A percentile compares a stretch with the other conserved stretches of the same genome.
These are phyloP conservation scores for Sisymbrium altissimum DNA, from an alignment of 345 rosid genomes.

Conservation along the genomic window DNA sequence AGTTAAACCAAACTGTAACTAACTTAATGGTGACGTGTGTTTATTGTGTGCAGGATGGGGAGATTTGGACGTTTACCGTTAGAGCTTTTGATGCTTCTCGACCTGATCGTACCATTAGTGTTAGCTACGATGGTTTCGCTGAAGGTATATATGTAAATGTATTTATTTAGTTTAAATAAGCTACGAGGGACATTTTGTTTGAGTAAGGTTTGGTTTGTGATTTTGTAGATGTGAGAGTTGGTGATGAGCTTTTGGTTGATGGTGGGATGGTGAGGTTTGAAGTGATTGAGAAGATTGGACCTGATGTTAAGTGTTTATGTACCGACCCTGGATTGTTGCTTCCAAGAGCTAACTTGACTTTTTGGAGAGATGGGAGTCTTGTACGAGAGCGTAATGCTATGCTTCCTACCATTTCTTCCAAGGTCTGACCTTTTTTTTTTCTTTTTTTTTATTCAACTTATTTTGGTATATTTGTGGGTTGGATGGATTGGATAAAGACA, in stretches of 20 bases:
- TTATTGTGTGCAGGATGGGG: constrained; percentile 78
- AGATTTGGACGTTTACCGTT: constrained; percentile 93
- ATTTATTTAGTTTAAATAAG: not conserved
- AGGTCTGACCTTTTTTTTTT: constrained; percentile 39
- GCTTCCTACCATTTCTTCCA: constrained; percentile 97
- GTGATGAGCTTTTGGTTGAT: constrained; percentile 93
- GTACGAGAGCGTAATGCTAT: constrained; percentile 97
- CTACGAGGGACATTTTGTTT: too few species aligned
- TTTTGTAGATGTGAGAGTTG: constrained; percentile 75
- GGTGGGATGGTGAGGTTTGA: constrained; percentile 99
- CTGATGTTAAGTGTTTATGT: constrained; percentile 89
- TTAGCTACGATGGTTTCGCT: constrained; percentile 93
- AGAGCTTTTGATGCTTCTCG: constrained; percentile 73
- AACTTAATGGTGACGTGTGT: not conserved
- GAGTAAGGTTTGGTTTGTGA: not conserved
- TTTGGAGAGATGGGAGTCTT: constrained; percentile 98
- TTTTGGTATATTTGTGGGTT: not conserved
- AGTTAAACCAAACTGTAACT: not conserved
- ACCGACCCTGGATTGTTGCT: constrained; percentile 96
- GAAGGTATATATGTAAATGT: constrained; percentile 59
- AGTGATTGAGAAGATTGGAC: constrained; percentile 94
- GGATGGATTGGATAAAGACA: too few species aligned
- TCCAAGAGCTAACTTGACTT: constrained; percentile 97
- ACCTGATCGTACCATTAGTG: constrained; percentile 80
- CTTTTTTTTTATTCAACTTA: not conserved